Percentiles rank a stretch among this genome's conserved stretches.
Evolutionary conservation across 1,284 basidiomycete species (phyloP).

Genomic region (Hypsizygus ulmarius): DNA sequence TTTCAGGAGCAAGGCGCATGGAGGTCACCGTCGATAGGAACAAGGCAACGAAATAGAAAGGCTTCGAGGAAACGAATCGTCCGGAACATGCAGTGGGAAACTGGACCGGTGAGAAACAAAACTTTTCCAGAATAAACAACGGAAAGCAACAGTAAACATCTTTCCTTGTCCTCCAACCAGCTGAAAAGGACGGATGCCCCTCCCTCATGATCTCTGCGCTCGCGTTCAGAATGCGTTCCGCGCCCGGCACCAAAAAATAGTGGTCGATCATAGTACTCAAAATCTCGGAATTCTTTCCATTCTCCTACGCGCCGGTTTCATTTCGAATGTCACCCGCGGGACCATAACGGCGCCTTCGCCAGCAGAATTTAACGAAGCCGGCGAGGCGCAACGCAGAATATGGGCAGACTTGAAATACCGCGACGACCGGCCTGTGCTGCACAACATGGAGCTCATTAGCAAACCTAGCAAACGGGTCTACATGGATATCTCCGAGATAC

Average conservation of each 20-base stretch:
- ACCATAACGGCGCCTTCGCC: conserved; percentile 69
- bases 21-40: no score
- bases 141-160: no score
- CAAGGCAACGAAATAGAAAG: no score
- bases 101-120: no score
- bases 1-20: no score
- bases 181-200: conserved; percentile 42
- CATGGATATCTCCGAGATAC: conserved; percentile 71
- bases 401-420: conserved; percentile 92
- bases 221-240: conserved; percentile 87
- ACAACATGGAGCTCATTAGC: conserved; percentile 70
- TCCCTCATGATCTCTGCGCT: conserved; percentile 81
- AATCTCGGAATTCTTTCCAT: conserved; percentile 80
- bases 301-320: conserved; percentile 83
- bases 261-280: conserved; percentile 77
- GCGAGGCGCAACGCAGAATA: conserved; percentile 66
- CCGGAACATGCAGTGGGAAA: no score
- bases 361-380: conserved; percentile 50
- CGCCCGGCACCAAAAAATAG: conserved; percentile 71
- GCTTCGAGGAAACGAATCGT: no score
- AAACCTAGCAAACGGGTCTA: conserved; percentile 73
- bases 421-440: conserved; percentile 79
- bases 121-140: no score
- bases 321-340: conserved; percentile 78
- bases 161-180: neutral